Base-by-base conservation (phyloP, 129 eudicot species). In the Oenanthe sinensis region DNA sequence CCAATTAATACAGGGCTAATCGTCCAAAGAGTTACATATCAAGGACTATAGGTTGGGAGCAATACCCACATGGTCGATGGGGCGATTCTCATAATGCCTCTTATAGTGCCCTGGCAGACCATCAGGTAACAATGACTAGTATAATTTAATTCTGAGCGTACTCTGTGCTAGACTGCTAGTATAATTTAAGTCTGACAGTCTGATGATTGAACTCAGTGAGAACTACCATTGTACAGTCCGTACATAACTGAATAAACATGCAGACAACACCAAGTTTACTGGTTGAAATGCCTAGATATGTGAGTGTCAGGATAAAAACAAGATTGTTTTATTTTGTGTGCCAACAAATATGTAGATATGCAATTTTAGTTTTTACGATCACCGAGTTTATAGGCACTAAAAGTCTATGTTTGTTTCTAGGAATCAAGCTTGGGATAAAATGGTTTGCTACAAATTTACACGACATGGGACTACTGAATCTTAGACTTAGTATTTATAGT, bases 1-100 rank as follows among this genome's bases (percentile, higher is more conserved):
- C 42, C 9, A 70, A 28, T 88, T 80, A 68, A 84, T 52, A 42
- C 77, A 95, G 98, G 98, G 98, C 98, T 62, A 95, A 95, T 82
- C 97, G 98, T 86, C 98, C 98, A 46, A 95, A 95, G 85, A 95
- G 98, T 82, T 95, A 95, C 88, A 88, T 95, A 68, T 87, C 96
- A 63, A 88, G 98, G 80, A 95, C 98, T 63, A 72, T 78, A 30
- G 96, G 92, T 42, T 95, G 98, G 98, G 98, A 95, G 49, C 96
- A 91, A 83, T 95, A 82, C 81, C 98, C 98, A 72, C 87, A 71
- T 83, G 98, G 98, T 43, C 96, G 92, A 85, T 95, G 98, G 98
- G 97, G 93, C 17, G 93, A 95, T 88, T 87, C 97, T 82, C 85
- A 84, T 71, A 91, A 83, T 86, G 96, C 98, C 62, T 91, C 97